phyloP scores from a whole-genome alignment of 2,329 filamentous ascomycete species.

The Phyllosticta ampelicida region DNA sequence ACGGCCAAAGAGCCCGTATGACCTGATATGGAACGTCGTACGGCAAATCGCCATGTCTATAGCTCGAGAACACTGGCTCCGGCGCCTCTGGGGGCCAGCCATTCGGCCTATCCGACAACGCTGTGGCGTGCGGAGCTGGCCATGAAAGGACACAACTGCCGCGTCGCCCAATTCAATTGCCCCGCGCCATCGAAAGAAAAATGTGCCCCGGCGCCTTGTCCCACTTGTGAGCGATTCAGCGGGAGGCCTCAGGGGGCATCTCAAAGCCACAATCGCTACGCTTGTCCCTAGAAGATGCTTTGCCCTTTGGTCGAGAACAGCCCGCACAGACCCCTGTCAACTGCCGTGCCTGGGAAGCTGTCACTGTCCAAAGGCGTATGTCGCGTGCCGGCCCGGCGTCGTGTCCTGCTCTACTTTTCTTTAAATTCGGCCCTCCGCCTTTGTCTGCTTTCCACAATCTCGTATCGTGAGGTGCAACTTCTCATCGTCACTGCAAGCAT shows the following conservation, averaged over 20 bases:
- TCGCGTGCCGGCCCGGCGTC: not conserved
- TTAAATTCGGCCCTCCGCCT: not conserved
- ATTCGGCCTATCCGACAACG: constrained; percentile 1
- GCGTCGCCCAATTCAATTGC: not conserved
- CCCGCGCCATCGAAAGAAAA: not conserved
- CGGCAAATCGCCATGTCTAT: not conserved
- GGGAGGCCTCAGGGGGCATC: not conserved
- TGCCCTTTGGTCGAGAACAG: constrained; percentile 1
- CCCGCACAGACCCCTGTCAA: not conserved
- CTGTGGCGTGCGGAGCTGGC: constrained; percentile 1
- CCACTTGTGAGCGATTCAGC: not conserved
- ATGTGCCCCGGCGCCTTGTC: not conserved
- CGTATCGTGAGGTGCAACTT: not conserved
- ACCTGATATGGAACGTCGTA: constrained; percentile 9
- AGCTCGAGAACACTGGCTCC: not conserved
- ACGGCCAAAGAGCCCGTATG: not conserved
- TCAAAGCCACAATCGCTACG: not conserved
- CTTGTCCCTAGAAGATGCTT: not conserved
- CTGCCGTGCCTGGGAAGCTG: not conserved
- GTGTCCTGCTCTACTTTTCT: not conserved
- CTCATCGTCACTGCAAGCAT: not conserved
- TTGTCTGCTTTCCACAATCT: not conserved
- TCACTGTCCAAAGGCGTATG: constrained; percentile 1
- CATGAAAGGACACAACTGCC: not conserved
- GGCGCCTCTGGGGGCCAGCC: not conserved